These are phyloP conservation scores for Fusarium chaquense DNA, from an alignment of 2,329 filamentous ascomycete species.

Conservation along the genomic window DNA sequence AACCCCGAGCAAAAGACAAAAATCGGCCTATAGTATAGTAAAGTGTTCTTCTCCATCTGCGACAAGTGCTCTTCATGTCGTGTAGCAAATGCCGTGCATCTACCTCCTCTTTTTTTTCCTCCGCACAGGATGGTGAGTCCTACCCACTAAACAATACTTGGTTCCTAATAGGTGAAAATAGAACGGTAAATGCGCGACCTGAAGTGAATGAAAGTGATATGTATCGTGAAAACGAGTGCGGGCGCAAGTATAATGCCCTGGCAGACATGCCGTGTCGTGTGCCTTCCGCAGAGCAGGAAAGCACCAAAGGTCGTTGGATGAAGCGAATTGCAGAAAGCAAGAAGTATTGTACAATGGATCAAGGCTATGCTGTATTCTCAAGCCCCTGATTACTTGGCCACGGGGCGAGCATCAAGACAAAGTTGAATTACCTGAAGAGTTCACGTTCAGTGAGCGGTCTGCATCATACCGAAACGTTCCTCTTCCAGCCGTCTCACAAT, in stretches of 20 bases:
- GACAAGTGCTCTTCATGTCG: slow-evolving; percentile 46
- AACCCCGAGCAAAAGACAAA: slow-evolving; percentile 42
- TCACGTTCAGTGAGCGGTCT: slow-evolving; percentile 42
- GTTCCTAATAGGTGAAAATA: slow-evolving; percentile 39
- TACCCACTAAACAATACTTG: slow-evolving; percentile 47
- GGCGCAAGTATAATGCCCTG: slow-evolving; percentile 41
- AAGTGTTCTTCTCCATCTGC: slow-evolving; percentile 27
- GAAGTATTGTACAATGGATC: slow-evolving; percentile 36
- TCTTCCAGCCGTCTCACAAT: slow-evolving; percentile 68
- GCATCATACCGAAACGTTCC: slow-evolving; percentile 56
- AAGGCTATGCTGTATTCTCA: slow-evolving; percentile 13
- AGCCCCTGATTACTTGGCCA: slow-evolving; percentile 22
- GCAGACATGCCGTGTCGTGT: slow-evolving; percentile 37
- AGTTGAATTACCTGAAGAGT: slow-evolving; percentile 6
- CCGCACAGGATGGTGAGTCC: slow-evolving; percentile 37
- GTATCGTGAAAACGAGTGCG: slow-evolving; percentile 36
- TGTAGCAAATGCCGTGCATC: slow-evolving; percentile 46
- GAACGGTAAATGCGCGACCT: slow-evolving; percentile 31
- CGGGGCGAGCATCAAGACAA: slow-evolving; percentile 19
- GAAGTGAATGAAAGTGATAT: slow-evolving; percentile 38
- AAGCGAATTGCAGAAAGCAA: slow-evolving; percentile 40
- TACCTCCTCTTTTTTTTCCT: slow-evolving; percentile 36
- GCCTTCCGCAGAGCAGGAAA: slow-evolving; percentile 6
- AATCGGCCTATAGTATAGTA: slow-evolving; percentile 31
- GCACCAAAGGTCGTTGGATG: slow-evolving; percentile 33